Evolutionary conservation across 2,329 filamentous ascomycete genomes (phyloP).

Genomic region (Blumeriella jaapii): DNA sequence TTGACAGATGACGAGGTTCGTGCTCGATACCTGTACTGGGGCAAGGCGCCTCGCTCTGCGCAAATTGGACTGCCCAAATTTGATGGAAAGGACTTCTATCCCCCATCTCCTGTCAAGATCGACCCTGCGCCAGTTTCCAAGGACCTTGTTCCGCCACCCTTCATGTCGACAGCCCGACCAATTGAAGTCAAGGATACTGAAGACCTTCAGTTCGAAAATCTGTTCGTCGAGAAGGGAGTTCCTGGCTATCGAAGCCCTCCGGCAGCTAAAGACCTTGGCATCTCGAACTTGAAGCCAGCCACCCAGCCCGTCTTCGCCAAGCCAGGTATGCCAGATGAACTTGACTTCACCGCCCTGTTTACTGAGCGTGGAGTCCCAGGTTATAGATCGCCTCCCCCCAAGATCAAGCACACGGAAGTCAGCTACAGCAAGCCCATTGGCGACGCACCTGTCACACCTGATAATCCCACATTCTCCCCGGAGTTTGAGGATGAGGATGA

Average conservation of each 20-base stretch:
- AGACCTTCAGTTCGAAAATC: slow-evolving; percentile 1
- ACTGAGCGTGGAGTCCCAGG: slow-evolving; percentile 6
- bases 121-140: background rate
- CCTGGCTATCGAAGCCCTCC: slow-evolving; percentile 12
- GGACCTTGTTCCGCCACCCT: background rate
- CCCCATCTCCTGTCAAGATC: slow-evolving; percentile 39
- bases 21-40: slow-evolving; percentile 50
- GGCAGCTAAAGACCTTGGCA: slow-evolving; percentile 2
- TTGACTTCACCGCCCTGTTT: slow-evolving; percentile 10
- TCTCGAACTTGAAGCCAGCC: slow-evolving; percentile 1
- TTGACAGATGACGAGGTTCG: slow-evolving; percentile 47
- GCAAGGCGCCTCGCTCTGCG: slow-evolving; percentile 39
- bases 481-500: slow-evolving; percentile 8
- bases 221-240: slow-evolving; percentile 10
- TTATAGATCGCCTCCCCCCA: slow-evolving; percentile 7
- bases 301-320: slow-evolving; percentile 1
- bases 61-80: slow-evolving; percentile 46
- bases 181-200: background rate
- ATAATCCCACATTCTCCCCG: background rate
- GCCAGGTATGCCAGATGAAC: background rate
- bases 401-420: slow-evolving; percentile 3
- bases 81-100: slow-evolving; percentile 54
- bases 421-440: slow-evolving; percentile 1
- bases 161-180: background rate
- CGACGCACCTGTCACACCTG: slow-evolving; percentile 7